phyloP scores from a whole-genome alignment of 352 stramenopile genomes.

The Plasmopara viticola region DNA sequence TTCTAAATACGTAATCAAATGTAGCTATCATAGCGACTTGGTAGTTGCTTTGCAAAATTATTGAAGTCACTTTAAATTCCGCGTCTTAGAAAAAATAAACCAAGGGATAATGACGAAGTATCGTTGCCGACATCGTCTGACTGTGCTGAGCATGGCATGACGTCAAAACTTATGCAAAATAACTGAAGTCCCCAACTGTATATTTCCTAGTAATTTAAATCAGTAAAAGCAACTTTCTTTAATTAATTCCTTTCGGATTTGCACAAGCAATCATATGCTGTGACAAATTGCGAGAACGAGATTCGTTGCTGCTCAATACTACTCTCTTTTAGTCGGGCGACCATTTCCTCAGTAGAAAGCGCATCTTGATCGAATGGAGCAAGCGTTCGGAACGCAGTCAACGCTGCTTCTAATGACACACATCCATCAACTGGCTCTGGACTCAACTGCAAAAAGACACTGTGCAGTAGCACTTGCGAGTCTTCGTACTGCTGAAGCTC shows the following conservation, averaged over 20 bases:
- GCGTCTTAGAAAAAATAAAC: no score
- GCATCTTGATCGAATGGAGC: constrained; percentile 10
- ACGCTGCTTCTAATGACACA: constrained; percentile 15
- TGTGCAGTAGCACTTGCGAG: constrained; percentile 23
- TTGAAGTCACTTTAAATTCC: no score
- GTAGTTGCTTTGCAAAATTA: no score
- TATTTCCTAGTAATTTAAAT: no score
- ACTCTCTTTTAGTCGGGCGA: constrained; percentile 7
- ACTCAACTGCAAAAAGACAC: constrained; percentile 24
- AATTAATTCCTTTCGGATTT: constrained; percentile 1
- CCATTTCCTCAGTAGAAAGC: constrained; percentile 9
- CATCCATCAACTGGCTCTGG: constrained; percentile 10
- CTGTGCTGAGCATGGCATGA: no score
- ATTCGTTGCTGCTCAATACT: constrained; percentile 8
- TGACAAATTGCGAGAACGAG: constrained; percentile 29
- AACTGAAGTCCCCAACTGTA: no score
- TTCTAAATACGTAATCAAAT: no score
- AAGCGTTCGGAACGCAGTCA: constrained; percentile 26
- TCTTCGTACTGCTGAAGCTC: constrained; percentile 20
- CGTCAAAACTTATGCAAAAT: no score
- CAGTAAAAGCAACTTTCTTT: no score
- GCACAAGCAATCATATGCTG: constrained; percentile 27
- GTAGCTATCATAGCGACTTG: no score
- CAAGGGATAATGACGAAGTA: no score
- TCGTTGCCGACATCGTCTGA: no score